Evolutionary conservation across 1,284 basidiomycete species (phyloP), one percentile per base, ranked within the genome.

Genomic region (Heterobasidion parviporum): DNA sequence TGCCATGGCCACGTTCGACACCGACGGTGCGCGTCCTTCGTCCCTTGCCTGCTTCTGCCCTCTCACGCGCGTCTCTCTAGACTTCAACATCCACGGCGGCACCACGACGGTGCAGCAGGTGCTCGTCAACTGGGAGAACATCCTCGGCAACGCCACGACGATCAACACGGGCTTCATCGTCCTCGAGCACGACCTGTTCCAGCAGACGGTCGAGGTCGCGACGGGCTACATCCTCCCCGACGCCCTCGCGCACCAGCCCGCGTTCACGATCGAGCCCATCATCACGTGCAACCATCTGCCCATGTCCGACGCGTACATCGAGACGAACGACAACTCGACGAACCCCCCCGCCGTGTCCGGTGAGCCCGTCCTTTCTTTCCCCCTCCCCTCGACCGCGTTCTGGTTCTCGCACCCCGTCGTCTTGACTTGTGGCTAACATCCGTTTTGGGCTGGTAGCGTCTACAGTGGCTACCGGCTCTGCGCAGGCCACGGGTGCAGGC

Each of bases 61-160:
- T 43, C 10, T 50, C 35, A 54, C 38, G 55, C 57, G 53, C 38
- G 16, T 59, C 45, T 16, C 50, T 50, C n/a, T 56, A 84, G 86
- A 94, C 72, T 91, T 89, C 76, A 78, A 88, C 69, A 84, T 92
- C 60, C 74, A 81, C 45, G 79, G 81, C 52, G 91, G 90, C 51
- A 64, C 72, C 12, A 79, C 80, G 33, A 79, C 77, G 18, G 81
- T 82, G 35, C 66, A 72, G 49, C 71, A 84, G 68, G 81, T 87
- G 62, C 68, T 84, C 34, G 68, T 75, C 58, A 86, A 86, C 71
- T 87, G 84, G 82, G 69, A 85, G 60, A 70, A 73, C 58, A 87
- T 88, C 64, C 70, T 85, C 38, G 70, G 69, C 56, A 83, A 82
- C 62, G 80, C 74, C 3, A 69, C 76, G 2, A 62, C 65, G 4